Conservation (phyloP, 805 yeast species). For the Kodamaea hsintzibuensis region DNA sequence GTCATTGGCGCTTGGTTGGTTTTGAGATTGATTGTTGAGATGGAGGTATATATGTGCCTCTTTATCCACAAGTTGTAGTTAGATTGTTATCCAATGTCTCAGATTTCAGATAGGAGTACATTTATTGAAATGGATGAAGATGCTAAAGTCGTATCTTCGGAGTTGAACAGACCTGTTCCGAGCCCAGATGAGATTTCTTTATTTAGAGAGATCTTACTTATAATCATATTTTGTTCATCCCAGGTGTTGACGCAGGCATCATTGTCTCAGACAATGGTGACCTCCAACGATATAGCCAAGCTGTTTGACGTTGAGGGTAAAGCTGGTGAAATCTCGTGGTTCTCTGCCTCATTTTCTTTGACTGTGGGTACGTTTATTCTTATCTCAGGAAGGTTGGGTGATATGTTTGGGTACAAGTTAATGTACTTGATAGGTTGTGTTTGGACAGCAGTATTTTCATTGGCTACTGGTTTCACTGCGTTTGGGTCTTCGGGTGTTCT, state of each 20-base stretch:
- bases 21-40: no score
- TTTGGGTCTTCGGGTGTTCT: conserved; percentile 24
- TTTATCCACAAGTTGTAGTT: no score
- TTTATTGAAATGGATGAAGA: not conserved
- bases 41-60: no score
- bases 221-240: conserved; percentile 25
- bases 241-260: conserved; percentile 33
- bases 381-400: conserved; percentile 36
- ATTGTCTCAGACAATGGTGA: conserved; percentile 28
- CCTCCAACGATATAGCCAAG: conserved; percentile 19
- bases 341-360: conserved; percentile 33
- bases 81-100: not conserved
- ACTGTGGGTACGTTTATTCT: conserved; percentile 40
- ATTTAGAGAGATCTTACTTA: conserved; percentile 23
- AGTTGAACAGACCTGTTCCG: not conserved
- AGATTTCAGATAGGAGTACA: not conserved
- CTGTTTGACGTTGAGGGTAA: conserved; percentile 24
- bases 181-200: conserved; percentile 23
- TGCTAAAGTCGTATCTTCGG: not conserved
- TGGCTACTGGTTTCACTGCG: conserved; percentile 28
- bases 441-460: conserved; percentile 24
- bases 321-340: conserved; percentile 37
- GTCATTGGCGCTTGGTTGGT: no score
- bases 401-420: conserved; percentile 34
- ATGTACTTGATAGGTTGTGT: conserved; percentile 27